phyloP scores from a whole-genome alignment of 306 rosid genomes.

The Cucurbita ficifolia region DNA sequence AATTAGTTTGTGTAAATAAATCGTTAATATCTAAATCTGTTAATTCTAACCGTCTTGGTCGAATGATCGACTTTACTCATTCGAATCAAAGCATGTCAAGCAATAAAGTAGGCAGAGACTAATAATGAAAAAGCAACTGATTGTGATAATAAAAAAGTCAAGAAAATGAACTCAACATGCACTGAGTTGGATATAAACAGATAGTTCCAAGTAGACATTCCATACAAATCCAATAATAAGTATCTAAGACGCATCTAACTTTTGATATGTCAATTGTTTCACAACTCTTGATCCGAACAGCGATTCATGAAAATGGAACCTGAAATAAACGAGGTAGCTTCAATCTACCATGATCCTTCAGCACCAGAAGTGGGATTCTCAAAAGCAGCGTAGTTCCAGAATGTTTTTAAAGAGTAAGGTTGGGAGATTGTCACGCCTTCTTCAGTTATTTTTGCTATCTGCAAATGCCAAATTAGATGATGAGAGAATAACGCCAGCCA shows the following conservation, averaged over 20 bases:
- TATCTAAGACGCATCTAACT: background rate
- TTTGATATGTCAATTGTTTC: background rate
- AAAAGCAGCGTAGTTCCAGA: constrained; percentile 75
- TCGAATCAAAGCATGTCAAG: background rate
- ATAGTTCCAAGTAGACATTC: background rate
- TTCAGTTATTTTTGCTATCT: constrained; percentile 72
- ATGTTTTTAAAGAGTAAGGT: constrained; percentile 69
- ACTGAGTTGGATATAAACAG: background rate
- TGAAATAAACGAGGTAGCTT: background rate
- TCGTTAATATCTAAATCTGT: no score
- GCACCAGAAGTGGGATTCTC: constrained; percentile 67
- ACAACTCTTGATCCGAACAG: background rate
- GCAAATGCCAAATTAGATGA: constrained; percentile 19
- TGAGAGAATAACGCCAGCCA: background rate
- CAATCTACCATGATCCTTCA: constrained; percentile 78
- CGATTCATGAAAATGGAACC: background rate
- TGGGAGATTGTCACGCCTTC: constrained; percentile 52
- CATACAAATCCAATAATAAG: background rate
- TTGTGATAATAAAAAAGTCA: background rate
- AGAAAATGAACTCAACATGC: background rate
- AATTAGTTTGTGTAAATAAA: background rate
- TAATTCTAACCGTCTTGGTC: no score
- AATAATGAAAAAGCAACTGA: background rate
- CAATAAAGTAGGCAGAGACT: background rate
- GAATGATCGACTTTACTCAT: background rate